Conservation (phyloP, 257 asterid genomes). For the Catharanthus roseus region DNA sequence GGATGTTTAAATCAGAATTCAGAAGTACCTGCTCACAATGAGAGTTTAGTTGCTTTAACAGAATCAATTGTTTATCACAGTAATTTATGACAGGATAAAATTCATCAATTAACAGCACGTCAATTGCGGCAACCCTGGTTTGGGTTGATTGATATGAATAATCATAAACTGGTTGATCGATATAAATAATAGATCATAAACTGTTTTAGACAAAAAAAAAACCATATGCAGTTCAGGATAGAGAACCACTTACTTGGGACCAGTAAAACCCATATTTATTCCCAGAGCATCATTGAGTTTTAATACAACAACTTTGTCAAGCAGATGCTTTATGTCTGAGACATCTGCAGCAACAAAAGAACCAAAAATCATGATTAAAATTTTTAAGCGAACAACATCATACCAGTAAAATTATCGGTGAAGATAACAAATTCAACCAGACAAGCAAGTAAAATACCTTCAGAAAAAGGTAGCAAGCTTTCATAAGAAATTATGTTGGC, state of each 20-base stretch:
- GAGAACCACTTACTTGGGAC: slow-evolving; percentile 68
- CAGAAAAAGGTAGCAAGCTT: slow-evolving; percentile 50
- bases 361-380: neutral
- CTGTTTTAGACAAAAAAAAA: neutral
- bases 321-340: slow-evolving; percentile 49
- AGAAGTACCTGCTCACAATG: neutral
- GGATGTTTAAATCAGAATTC: neutral
- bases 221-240: slow-evolving; percentile 6
- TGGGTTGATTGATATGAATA: neutral
- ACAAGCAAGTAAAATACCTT: slow-evolving; percentile 41
- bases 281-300: slow-evolving; percentile 58
- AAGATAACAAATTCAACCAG: slow-evolving; percentile 6
- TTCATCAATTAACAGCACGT: neutral
- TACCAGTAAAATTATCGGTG: slow-evolving; percentile 1
- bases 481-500: slow-evolving; percentile 55
- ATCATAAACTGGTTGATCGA: neutral
- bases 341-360: slow-evolving; percentile 44
- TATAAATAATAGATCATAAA: neutral
- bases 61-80: too few relatives aligned
- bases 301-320: slow-evolving; percentile 77
- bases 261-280: slow-evolving; percentile 52
- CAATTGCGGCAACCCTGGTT: neutral
- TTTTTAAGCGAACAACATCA: neutral
- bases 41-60: neutral
- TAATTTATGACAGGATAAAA: neutral